Base-by-base conservation (phyloP, 768 basidiomycete genomes). In the Naematelia aurantialba region DNA sequence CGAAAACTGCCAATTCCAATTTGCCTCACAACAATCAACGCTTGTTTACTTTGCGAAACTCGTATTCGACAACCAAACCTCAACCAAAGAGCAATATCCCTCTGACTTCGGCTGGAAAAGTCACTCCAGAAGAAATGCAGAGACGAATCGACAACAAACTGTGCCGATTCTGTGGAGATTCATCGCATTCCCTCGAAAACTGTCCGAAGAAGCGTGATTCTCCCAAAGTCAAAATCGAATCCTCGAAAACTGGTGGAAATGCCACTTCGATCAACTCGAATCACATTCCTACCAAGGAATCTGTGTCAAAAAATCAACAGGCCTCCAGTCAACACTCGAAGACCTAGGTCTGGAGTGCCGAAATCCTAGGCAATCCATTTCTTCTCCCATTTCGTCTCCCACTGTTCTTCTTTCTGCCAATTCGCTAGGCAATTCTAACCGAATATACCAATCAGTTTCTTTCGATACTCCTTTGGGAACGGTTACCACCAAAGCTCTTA, bases 61-160 rank as follows among this genome's bases (percentile, higher is more conserved):
- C 42, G 19, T 44, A 44, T 19, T 44, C 19, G 19, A 12, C 42
- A 44, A 44, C 42, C 42, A 12, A 12, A 44, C 19, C 19, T 19
- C 12, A 12, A 44, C 42, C 12, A 44, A 44, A 44, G 12, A 12
- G 42, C 19, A 12, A 12, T 44, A 44, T 12, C 42, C 19, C 12
- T 44, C 12, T 19, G 19, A 44, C 42, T 51, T 17, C 49, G 3
- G 29, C 49, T 4, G 54, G 54, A 21, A 47, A 45, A 13, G 42
- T 55, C 26, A 4, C 22, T 8, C 54, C 54, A 21, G 54, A 5
- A 13, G 54, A 55, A 26, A 45, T 45, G 19, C 5, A 55, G 29
- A 3, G 22, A 19, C 54, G 54, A 5, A 47, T 26, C 17, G 54
- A 55, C 42, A 55, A 24, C 4, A 25, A 25, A 24, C 4, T 25